Evolutionary conservation across 179 eudicot species (phyloP).

Genomic region (Corrigiola litoralis): DNA sequence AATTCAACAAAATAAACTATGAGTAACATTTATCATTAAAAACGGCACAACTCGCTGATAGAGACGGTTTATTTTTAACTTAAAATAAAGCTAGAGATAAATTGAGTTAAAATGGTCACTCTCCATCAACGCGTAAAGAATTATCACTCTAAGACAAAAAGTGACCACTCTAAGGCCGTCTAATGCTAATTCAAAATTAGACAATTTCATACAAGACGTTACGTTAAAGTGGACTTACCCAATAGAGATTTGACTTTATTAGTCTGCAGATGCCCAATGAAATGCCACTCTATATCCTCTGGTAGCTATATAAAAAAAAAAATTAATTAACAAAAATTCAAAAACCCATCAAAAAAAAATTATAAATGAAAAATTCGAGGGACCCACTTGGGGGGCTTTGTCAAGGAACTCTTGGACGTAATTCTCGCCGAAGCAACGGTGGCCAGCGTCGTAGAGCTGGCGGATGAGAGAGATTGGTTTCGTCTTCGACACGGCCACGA

Average conservation of each 20-base stretch:
- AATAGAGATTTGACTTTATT: slow-evolving; percentile 95
- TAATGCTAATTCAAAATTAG: neutral
- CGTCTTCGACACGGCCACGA: slow-evolving; percentile 82
- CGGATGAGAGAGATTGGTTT: slow-evolving; percentile 68
- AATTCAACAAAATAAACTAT: too few relatives aligned
- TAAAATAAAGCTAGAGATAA: too few relatives aligned
- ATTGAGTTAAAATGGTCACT: too few relatives aligned
- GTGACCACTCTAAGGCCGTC: too few relatives aligned
- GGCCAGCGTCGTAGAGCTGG: slow-evolving; percentile 77
- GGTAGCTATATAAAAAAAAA: slow-evolving; percentile 56
- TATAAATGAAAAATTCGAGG: neutral
- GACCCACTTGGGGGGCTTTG: slow-evolving; percentile 77
- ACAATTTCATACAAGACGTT: too few relatives aligned
- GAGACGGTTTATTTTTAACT: too few relatives aligned
- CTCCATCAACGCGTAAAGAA: too few relatives aligned
- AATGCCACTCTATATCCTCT: slow-evolving; percentile 94
- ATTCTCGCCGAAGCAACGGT: slow-evolving; percentile 87
- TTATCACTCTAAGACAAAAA: too few relatives aligned
- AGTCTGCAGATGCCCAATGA: slow-evolving; percentile 92
- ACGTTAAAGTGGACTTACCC: slow-evolving; percentile 34
- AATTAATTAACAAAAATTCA: neutral
- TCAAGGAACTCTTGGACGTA: slow-evolving; percentile 86
- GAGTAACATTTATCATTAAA: too few relatives aligned
- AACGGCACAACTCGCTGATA: too few relatives aligned
- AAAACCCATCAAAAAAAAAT: neutral